Percentiles rank a stretch among this genome's conserved stretches.
These are phyloP conservation scores for Wickerhamomyces chaumierensis DNA, from an alignment of 805 yeast genomes.

Conservation along the genomic window DNA sequence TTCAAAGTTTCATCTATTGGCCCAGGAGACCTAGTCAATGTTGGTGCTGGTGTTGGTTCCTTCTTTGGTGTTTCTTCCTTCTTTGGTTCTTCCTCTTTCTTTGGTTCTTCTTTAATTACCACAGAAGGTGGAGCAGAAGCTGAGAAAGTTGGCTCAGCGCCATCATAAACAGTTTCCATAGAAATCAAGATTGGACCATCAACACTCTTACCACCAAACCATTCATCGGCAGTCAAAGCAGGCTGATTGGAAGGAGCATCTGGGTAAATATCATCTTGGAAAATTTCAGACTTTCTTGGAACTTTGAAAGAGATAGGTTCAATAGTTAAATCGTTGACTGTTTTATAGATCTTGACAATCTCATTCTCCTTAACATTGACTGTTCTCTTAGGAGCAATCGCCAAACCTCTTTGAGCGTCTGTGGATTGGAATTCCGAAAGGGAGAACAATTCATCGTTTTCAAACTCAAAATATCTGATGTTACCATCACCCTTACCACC, in stretches of 20 bases:
- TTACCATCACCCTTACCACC: slow-evolving; percentile 99
- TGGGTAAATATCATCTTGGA: slow-evolving; percentile 89
- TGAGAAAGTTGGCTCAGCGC: slow-evolving; percentile 37
- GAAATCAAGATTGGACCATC: slow-evolving; percentile 73
- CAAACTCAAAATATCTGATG: slow-evolving; percentile 86
- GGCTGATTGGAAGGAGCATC: slow-evolving; percentile 77
- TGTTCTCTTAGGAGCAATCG: slow-evolving; percentile 73
- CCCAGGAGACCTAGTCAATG: slow-evolving; percentile 2
- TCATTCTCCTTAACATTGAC: slow-evolving; percentile 80
- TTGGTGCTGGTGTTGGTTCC: slow-evolving; percentile 5
- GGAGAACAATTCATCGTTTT: slow-evolving; percentile 70
- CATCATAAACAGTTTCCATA: slow-evolving; percentile 74
- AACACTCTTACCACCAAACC: slow-evolving; percentile 68
- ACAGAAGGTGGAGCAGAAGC: slow-evolving; percentile 9
- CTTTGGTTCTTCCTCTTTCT: slow-evolving; percentile 12
- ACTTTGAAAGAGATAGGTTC: slow-evolving; percentile 91
- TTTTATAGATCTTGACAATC: slow-evolving; percentile 70
- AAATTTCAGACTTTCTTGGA: slow-evolving; percentile 88
- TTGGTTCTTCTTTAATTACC: slow-evolving; percentile 12
- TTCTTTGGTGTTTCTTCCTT: slow-evolving; percentile 7
- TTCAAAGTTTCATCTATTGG: background rate
- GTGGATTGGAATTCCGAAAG: slow-evolving; percentile 83
- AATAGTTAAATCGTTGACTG: slow-evolving; percentile 72
- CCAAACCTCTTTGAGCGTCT: slow-evolving; percentile 94
- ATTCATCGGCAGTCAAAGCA: slow-evolving; percentile 70